Percentiles rank a stretch among this genome's conserved stretches.
These are phyloP conservation scores for Penicillium expansum DNA, from an alignment of 2,329 filamentous ascomycete species.

Conservation along the genomic window DNA sequence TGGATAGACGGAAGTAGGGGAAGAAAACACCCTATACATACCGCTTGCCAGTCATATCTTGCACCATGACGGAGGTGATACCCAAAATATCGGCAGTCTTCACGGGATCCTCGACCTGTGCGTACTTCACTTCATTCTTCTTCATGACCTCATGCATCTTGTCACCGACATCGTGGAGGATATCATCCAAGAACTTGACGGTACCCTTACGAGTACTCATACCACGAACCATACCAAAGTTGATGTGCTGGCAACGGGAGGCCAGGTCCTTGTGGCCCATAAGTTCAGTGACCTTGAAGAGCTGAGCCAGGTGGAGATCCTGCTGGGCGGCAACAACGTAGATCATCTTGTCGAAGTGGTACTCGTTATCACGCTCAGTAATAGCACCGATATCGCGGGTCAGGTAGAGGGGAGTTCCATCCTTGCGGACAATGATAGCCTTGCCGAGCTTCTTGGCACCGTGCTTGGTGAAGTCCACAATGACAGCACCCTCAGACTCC, in stretches of 20 bases:
- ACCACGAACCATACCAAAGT: constrained; percentile 65
- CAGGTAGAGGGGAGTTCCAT: constrained; percentile 66
- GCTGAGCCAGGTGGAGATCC: constrained; percentile 62
- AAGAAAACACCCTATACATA: constrained; percentile 37
- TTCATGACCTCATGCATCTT: constrained; percentile 98
- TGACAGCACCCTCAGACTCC: constrained; percentile 62
- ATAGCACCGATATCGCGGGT: constrained; percentile 68
- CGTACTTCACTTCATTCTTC: constrained; percentile 85
- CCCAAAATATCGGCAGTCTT: constrained; percentile 82
- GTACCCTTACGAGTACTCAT: constrained; percentile 67
- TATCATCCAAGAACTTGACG: constrained; percentile 71
- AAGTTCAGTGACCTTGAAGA: constrained; percentile 63
- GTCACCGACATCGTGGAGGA: constrained; percentile 75
- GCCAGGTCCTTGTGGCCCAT: constrained; percentile 61
- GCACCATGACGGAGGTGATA: constrained; percentile 94
- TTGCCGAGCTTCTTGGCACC: constrained; percentile 65
- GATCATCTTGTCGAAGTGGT: constrained; percentile 66
- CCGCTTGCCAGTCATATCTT: constrained; percentile 96
- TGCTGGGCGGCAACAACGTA: constrained; percentile 65
- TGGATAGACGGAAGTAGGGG: constrained; percentile 35
- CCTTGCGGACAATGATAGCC: constrained; percentile 64
- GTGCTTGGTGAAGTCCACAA: constrained; percentile 69
- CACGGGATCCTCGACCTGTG: constrained; percentile 79
- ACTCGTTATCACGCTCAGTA: constrained; percentile 60
- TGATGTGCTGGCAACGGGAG: constrained; percentile 60